Evolutionary conservation across 345 rosid species (phyloP), one percentile per base, ranked within the genome.

Genomic region (Kernera saxatilis): DNA sequence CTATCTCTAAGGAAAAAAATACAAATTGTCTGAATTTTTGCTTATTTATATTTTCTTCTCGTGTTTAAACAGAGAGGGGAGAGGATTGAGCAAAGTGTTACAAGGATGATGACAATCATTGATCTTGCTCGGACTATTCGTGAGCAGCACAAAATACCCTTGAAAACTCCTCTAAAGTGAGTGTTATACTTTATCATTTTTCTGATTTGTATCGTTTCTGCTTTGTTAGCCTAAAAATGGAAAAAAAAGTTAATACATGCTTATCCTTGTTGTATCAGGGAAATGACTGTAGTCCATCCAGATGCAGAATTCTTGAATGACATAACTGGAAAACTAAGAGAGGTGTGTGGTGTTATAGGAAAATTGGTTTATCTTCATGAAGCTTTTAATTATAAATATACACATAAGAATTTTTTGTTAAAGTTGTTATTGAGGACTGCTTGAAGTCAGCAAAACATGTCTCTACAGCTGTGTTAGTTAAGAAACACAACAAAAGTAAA

Each of bases 101-200:
- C 86, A 41, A 92, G 97, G 82, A 95, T 95, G 99, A 92, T 84
- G 86, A 95, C 88, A 21, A 84, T 95, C 70, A 92, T 95, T 68
- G 99, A 95, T 79, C 90, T 87, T 78, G 98, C 94, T 5, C 91
- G 99, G 26, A 95, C 92, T 79, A 90, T 92, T 77, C 97, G 99
- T 59, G 98, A 95, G 72, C 89, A 92, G 40, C 91, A 95, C 79
- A 85, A 81, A 79, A 82, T 88, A 55, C 98, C 99, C 67, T 84
- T 95, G 63, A 95, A 92, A 85, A 88, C 91, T 43, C 99, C 99
- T 35, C 80, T 95, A 30, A 89, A 91, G 99, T 91, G 39, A 78
- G 73, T 48, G 6, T 54, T 74, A 44, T 73, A 35, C 32, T 25
- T 33, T 25, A 37, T 55, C 8, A 22, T 29, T 21, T 54, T 78